These are phyloP conservation scores for Amanita pallidorosea DNA, from an alignment of 768 basidiomycete genomes.

Conservation along the genomic window DNA sequence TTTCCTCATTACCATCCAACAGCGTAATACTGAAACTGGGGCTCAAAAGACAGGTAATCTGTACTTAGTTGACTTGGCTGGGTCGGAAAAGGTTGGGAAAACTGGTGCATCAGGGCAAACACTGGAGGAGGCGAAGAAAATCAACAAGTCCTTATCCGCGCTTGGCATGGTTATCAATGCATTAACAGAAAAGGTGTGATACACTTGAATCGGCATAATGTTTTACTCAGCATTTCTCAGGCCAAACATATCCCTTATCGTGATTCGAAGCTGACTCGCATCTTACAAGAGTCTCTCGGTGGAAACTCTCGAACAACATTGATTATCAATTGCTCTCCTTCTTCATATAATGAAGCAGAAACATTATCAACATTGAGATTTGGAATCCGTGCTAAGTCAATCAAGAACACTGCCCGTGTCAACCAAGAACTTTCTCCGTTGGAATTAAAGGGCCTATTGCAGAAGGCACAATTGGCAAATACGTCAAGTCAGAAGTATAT, in stretches of 20 bases:
- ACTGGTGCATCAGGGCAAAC: conserved; percentile 99
- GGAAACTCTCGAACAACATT: conserved; percentile 93
- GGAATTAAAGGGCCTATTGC: conserved; percentile 87
- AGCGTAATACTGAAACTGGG: conserved; percentile 92
- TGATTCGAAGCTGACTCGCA: conserved; percentile 97
- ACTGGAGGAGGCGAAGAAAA: conserved; percentile 99
- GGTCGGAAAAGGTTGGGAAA: conserved; percentile 99
- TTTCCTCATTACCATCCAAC: conserved; percentile 95
- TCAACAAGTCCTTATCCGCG: conserved; percentile 96
- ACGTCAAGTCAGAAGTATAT: conserved; percentile 81
- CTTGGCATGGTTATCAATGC: conserved; percentile 99
- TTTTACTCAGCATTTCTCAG: conserved; percentile 27
- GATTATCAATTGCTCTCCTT: conserved; percentile 99
- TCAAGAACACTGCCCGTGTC: conserved; percentile 99
- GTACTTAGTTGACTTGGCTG: conserved; percentile 96
- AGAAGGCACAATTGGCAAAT: conserved; percentile 82
- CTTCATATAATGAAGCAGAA: conserved; percentile 93
- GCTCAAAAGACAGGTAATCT: conserved; percentile 94
- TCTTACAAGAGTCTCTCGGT: conserved; percentile 95
- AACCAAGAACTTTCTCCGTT: conserved; percentile 95
- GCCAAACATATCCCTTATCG: conserved; percentile 96
- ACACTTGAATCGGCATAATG: background rate
- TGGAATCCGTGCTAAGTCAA: conserved; percentile 99
- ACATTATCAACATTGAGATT: conserved; percentile 96
- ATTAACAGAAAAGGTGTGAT: conserved; percentile 82